Evolutionary conservation across 2,329 filamentous ascomycete species (phyloP), one percentile per base, ranked within the genome.

Genomic region (Penicillium digitatum): DNA sequence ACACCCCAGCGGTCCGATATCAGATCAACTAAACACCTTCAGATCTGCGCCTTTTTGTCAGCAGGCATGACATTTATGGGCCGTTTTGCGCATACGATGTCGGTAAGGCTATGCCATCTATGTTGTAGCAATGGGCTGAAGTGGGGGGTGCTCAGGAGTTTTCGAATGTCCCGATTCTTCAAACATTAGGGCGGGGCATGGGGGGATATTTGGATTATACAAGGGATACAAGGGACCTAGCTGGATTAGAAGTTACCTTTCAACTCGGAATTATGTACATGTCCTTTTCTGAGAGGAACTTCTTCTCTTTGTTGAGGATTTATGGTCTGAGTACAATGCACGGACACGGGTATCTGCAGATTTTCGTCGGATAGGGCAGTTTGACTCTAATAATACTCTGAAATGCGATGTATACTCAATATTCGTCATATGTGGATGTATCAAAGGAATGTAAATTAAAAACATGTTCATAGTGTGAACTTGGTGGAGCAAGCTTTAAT

Each of bases 31-130:
- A 11, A 3, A 26, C 18, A 46, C 27, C 11, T 27, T 38, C n/a
- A 26, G 45, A 48, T 38, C 45, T 48, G 32, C 45, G 16, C 6
- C 26, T 37, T 38, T 26, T 38, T 22, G 51, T 62, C 57, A 62
- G 59, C 55, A 61, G 61, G 60, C 60, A 62, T 59, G 58, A 58
- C 62, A 64, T 58, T 31, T 46, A 31, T 32, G 42, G 53, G 37
- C 47, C 27, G 42, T 35, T 32, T 35, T 53, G 49, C 18, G 37
- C 52, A 27, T 56, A 46, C 11, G 9, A 43, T 43, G 39, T 43
- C 26, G 39, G 14, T n/a, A 45, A 44, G 42, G 16, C 35, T 31
- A 32, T 34, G 16, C 10, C 40, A 18, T 27, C 16, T 39, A n/a
- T n/a, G n/a, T n/a, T n/a, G n/a, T n/a, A 18, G n/a, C 16, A 42